These are phyloP conservation scores for Lecanicillium sp. DNA, from an alignment of 2,329 filamentous ascomycete species.

Conservation along the genomic window DNA sequence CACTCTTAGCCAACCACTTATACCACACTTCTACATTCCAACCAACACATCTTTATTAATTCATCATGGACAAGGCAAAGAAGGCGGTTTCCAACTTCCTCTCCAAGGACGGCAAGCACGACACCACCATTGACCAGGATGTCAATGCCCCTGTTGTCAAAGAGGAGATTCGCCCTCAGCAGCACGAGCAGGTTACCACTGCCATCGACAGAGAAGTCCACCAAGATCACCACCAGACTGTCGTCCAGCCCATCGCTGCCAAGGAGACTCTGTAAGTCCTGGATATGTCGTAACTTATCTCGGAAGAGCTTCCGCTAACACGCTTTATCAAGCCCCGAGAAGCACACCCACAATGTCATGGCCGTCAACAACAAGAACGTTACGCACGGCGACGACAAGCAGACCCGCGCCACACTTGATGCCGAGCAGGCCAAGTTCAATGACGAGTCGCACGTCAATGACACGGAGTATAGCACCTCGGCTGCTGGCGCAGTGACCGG, in stretches of 20 bases:
- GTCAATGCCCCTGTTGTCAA: constrained; percentile 55
- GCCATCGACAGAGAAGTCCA: constrained; percentile 64
- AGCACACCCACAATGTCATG: constrained; percentile 54
- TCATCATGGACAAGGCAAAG: constrained; percentile 59
- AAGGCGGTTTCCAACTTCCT: constrained; percentile 56
- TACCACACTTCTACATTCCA: background rate
- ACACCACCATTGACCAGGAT: constrained; percentile 64
- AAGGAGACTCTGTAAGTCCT: constrained; percentile 38
- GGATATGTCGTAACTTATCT: background rate
- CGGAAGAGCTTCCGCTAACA: constrained; percentile 20
- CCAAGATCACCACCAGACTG: constrained; percentile 67
- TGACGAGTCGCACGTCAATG: constrained; percentile 24
- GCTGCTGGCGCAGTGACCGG: constrained; percentile 22
- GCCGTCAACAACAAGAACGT: constrained; percentile 55
- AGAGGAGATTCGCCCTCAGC: constrained; percentile 53
- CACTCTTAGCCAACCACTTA: background rate
- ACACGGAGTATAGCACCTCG: constrained; percentile 23
- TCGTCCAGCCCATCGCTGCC: constrained; percentile 53
- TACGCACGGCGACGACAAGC: constrained; percentile 51
- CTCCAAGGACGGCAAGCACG: constrained; percentile 55
- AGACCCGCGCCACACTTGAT: constrained; percentile 41
- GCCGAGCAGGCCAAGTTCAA: constrained; percentile 39
- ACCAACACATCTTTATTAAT: background rate
- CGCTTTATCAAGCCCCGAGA: constrained; percentile 41
- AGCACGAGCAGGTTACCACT: constrained; percentile 55